Percentiles rank a stretch among this genome's conserved stretches.
Conservation (phyloP, 73 alveolate genomes). For the Symbiodinium natans region DNA sequence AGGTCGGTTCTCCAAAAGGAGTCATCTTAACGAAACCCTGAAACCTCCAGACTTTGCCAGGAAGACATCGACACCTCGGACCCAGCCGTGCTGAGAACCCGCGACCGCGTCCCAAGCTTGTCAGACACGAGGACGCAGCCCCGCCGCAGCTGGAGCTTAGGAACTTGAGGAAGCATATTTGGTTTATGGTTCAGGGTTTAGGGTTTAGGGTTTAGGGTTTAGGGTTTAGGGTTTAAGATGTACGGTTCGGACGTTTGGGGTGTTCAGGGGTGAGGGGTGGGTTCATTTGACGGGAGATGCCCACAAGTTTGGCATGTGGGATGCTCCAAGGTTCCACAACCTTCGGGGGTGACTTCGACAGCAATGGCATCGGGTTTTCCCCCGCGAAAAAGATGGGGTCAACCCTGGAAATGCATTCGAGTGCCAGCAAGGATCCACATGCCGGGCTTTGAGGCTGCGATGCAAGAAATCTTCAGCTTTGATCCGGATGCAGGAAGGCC, state of each 20-base stretch:
- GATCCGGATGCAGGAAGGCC: not conserved
- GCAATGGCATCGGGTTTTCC: not conserved
- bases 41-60: not conserved
- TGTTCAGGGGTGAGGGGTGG: too few species aligned
- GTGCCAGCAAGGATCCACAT: constrained; percentile 12
- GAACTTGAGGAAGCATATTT: too few species aligned
- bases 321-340: not conserved
- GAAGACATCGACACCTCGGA: constrained; percentile 5
- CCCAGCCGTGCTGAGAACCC: not conserved
- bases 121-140: not conserved
- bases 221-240: not conserved
- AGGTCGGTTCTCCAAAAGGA: too few species aligned
- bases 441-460: not conserved
- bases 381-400: not conserved
- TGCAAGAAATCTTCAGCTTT: not conserved
- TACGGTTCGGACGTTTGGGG: too few species aligned
- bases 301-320: not conserved
- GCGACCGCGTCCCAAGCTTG: not conserved
- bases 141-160: not conserved
- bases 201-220: not conserved
- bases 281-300: not conserved
- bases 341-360: not conserved
- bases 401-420: not conserved
- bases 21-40: too few species aligned
- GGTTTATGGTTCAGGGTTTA: too few species aligned